phyloP scores from a whole-genome alignment of 1,284 basidiomycete genomes.

The Fistulinella staudtii region DNA sequence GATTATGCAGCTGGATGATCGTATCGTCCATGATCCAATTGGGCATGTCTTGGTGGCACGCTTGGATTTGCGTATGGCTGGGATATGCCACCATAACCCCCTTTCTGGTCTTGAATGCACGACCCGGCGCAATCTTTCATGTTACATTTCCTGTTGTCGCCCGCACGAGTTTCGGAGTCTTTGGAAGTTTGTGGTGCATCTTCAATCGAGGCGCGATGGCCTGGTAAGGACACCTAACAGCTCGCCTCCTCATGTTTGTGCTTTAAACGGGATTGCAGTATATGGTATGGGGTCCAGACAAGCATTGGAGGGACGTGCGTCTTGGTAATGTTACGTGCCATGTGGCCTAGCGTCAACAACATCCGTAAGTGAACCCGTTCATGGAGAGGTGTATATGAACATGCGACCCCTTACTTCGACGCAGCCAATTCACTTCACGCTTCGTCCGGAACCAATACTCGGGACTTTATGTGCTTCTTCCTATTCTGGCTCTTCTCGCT shows the following conservation, averaged over 20 bases:
- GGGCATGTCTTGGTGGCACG: constrained; percentile 81
- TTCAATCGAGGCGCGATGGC: constrained; percentile 80
- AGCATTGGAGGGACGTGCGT: constrained; percentile 80
- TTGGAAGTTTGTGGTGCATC: constrained; percentile 78
- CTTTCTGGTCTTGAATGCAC: constrained; percentile 78
- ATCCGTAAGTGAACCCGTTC: constrained; percentile 50
- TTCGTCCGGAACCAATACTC: constrained; percentile 65
- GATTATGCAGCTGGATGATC: constrained; percentile 60
- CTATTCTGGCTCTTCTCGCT: constrained; percentile 82
- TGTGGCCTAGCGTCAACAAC: constrained; percentile 69
- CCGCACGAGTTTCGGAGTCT: constrained; percentile 77
- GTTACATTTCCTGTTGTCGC: constrained; percentile 79
- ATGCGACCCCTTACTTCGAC: constrained; percentile 3
- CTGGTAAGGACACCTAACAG: constrained; percentile 45
- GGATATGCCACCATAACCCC: constrained; percentile 72
- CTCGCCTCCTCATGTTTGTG: constrained; percentile 18
- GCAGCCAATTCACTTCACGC: constrained; percentile 48
- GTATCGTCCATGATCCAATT: constrained; percentile 71
- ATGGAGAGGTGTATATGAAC: background rate
- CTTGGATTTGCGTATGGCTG: constrained; percentile 75
- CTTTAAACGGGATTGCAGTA: constrained; percentile 34
- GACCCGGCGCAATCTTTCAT: constrained; percentile 76
- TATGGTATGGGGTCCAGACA: constrained; percentile 80
- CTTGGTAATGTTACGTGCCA: constrained; percentile 66
- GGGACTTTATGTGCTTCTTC: constrained; percentile 79